phyloP scores from a whole-genome alignment of 768 basidiomycete genomes.

The Suillus placidus region DNA sequence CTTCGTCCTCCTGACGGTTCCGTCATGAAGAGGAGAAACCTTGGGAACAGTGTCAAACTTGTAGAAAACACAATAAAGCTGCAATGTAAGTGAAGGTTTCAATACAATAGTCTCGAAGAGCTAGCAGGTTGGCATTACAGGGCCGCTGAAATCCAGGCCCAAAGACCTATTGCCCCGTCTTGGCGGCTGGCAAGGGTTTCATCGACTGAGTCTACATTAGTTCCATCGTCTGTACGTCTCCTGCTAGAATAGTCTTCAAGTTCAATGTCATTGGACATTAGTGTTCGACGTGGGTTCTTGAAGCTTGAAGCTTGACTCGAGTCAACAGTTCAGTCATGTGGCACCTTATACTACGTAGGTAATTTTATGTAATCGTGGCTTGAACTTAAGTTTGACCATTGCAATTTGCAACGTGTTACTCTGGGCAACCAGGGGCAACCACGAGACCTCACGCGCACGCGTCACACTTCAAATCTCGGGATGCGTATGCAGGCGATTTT shows the following conservation, averaged over 20 bases:
- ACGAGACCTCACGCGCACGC: neutral
- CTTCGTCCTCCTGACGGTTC: conserved; percentile 45
- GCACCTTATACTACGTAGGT: neutral
- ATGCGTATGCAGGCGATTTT: conserved; percentile 3
- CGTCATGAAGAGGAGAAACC: conserved; percentile 68
- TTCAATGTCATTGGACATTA: conserved; percentile 41
- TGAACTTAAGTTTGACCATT: neutral
- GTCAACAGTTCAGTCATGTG: too few relatives aligned
- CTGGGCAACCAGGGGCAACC: neutral
- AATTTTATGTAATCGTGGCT: neutral
- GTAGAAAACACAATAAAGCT: conserved; percentile 41
- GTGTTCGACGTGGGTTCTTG: neutral
- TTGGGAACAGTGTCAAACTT: conserved; percentile 56
- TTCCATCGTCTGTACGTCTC: conserved; percentile 16
- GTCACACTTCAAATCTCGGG: neutral
- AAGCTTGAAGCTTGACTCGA: too few relatives aligned
- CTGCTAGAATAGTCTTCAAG: conserved; percentile 40
- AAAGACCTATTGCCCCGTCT: conserved; percentile 35
- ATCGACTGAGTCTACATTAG: conserved; percentile 13
- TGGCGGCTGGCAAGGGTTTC: conserved; percentile 18
- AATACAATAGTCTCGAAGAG: conserved; percentile 4
- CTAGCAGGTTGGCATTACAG: neutral
- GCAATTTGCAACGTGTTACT: neutral
- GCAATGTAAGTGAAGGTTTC: conserved; percentile 5
- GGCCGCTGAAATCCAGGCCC: conserved; percentile 42